These are phyloP conservation scores for Patellaria atrata DNA, from an alignment of 495 filamentous ascomycete genomes.

Conservation along the genomic window DNA sequence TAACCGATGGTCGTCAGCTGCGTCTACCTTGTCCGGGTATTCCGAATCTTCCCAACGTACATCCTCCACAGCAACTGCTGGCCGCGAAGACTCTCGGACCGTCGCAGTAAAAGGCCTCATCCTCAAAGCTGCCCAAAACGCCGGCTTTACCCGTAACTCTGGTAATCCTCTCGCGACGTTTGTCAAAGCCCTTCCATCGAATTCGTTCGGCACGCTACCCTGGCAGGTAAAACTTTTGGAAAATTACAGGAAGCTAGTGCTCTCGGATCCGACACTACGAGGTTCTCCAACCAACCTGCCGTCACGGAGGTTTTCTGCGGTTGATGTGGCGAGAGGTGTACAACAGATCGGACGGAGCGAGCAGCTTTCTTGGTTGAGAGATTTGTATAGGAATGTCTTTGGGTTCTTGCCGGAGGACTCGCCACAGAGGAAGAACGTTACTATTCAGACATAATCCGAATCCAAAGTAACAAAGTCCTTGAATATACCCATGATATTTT, in stretches of 20 bases:
- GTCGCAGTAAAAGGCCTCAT: conserved; percentile 59
- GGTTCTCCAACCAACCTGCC: conserved; percentile 35
- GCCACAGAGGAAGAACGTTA: conserved; percentile 20
- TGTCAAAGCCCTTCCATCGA: conserved; percentile 58
- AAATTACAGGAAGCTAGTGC: conserved; percentile 61
- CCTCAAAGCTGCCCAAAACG: conserved; percentile 66
- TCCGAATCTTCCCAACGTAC: conserved; percentile 34
- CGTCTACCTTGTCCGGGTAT: conserved; percentile 55
- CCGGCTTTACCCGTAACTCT: conserved; percentile 46
- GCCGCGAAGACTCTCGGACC: conserved; percentile 55
- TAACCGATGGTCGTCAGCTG: conserved; percentile 54
- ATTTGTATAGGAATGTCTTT: conserved; percentile 73
- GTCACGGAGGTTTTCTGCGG: conserved; percentile 43
- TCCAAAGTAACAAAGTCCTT: too few species aligned
- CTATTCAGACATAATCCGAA: conserved; percentile 8
- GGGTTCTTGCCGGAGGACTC: conserved; percentile 69
- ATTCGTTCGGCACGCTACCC: conserved; percentile 57
- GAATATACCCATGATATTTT: too few species aligned
- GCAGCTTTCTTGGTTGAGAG: conserved; percentile 58
- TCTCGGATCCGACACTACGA: conserved; percentile 51
- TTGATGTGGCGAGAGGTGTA: conserved; percentile 62
- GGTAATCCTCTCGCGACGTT: conserved; percentile 47
- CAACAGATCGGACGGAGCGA: conserved; percentile 53
- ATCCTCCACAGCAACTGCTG: conserved; percentile 53
- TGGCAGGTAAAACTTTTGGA: conserved; percentile 59